These are phyloP conservation scores for Acanthamoeba rhysodes DNA, from an alignment of 208 protist species.

Conservation along the genomic window DNA sequence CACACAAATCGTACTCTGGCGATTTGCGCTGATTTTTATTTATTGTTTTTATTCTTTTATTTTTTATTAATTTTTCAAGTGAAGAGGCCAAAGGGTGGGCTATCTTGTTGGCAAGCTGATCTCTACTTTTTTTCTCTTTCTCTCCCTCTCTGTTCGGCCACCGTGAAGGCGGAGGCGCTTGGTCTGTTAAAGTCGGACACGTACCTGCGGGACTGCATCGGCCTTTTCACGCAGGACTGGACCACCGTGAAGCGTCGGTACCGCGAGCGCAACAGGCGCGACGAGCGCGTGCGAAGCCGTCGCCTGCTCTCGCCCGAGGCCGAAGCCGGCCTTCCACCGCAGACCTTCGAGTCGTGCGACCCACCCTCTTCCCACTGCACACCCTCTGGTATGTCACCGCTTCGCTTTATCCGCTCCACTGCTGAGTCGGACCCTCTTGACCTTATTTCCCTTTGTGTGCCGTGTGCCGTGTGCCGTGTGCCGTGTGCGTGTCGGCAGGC, in stretches of 20 bases:
- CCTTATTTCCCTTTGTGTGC: no score
- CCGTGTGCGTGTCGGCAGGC: neutral
- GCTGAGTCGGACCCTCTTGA: no score
- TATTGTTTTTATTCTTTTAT: no score
- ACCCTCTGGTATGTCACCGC: no score
- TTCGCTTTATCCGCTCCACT: no score
- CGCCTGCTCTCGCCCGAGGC: neutral
- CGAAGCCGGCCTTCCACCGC: neutral
- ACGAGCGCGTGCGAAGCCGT: neutral
- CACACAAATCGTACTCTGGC: neutral
- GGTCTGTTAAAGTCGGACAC: neutral
- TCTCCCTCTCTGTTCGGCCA: neutral
- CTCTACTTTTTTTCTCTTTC: neutral
- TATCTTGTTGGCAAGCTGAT: no score
- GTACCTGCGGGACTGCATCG: slow-evolving; percentile 60
- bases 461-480: neutral
- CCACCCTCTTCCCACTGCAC: neutral
- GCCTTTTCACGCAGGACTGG: slow-evolving; percentile 60
- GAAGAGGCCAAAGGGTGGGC: no score
- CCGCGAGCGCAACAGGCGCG: slow-evolving; percentile 3
- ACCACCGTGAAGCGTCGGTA: neutral
- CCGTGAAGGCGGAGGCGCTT: slow-evolving; percentile 35
- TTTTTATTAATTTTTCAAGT: no score
- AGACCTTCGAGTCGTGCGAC: slow-evolving; percentile 37
- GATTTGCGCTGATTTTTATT: neutral